Percentiles rank a stretch among this genome's conserved stretches.
Evolutionary conservation across 371 early-diverging fungal species (phyloP).

Genomic region (Syncephalis fuscata): DNA sequence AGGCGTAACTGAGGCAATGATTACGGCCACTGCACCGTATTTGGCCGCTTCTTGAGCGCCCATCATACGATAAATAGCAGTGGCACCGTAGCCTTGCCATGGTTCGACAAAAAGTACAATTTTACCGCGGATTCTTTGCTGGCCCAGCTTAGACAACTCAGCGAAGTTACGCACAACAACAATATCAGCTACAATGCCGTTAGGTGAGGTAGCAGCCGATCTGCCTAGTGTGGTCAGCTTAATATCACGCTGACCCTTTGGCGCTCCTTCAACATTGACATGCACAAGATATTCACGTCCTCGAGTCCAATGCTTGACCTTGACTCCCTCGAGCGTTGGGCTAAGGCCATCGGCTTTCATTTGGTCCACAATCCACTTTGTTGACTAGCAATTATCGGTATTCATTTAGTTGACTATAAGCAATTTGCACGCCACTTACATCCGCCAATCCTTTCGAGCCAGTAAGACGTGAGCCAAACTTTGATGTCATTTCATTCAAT

Average conservation of each 20-base stretch:
- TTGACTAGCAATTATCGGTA: slow-evolving; percentile 11
- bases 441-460: slow-evolving; percentile 18
- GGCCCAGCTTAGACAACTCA: slow-evolving; percentile 15
- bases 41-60: slow-evolving; percentile 27
- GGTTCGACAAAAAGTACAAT: slow-evolving; percentile 26
- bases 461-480: slow-evolving; percentile 30
- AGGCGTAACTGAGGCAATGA: slow-evolving; percentile 27
- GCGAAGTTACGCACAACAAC: slow-evolving; percentile 21
- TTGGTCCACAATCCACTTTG: slow-evolving; percentile 24
- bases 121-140: slow-evolving; percentile 18
- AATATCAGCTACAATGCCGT: slow-evolving; percentile 25
- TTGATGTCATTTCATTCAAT: slow-evolving; percentile 37
- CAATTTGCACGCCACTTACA: no score
- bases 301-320: slow-evolving; percentile 23
- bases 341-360: slow-evolving; percentile 14
- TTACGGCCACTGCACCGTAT: slow-evolving; percentile 24
- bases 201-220: slow-evolving; percentile 19
- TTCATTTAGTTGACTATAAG: neutral
- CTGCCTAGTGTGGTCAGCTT: slow-evolving; percentile 27
- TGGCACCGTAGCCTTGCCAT: slow-evolving; percentile 15
- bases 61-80: slow-evolving; percentile 11
- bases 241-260: slow-evolving; percentile 22
- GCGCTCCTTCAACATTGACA: slow-evolving; percentile 21
- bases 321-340: slow-evolving; percentile 27
- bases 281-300: slow-evolving; percentile 24